Percentiles rank a stretch among this genome's conserved stretches.
These are phyloP conservation scores for Geranomyces michiganensis DNA, from an alignment of 192 early-diverging fungal genomes.

Conservation along the genomic window DNA sequence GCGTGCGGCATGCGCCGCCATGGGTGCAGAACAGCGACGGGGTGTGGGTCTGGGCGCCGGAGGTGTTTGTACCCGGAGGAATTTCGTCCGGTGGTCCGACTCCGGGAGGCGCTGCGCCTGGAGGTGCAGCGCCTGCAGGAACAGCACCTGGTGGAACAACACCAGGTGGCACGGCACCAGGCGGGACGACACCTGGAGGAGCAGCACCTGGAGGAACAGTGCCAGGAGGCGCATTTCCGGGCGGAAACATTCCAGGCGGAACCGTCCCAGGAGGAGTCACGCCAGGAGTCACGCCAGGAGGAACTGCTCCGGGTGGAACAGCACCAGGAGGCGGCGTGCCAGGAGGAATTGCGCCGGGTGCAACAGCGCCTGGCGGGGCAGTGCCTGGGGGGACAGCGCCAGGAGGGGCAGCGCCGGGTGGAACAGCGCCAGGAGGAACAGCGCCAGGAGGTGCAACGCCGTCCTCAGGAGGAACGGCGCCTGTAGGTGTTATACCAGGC, in stretches of 20 bases:
- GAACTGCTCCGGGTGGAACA: not conserved
- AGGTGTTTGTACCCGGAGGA: not conserved
- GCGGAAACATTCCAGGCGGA: not conserved
- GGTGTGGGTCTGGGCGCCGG: not conserved
- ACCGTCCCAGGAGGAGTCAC: not conserved
- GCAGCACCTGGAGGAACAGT: conserved; percentile 1
- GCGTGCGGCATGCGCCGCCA: not conserved
- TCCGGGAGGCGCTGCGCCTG: not conserved
- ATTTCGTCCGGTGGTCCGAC: not conserved
- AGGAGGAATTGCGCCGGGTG: not conserved
- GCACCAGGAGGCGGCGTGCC: not conserved
- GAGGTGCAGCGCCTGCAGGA: not conserved
- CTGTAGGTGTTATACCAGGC: too few relatives aligned
- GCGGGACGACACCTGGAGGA: not conserved
- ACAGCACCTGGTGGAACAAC: conserved; percentile 4
- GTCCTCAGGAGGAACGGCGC: too few relatives aligned
- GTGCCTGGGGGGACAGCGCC: not conserved
- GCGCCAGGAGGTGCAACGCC: too few relatives aligned
- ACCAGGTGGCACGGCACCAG: not conserved
- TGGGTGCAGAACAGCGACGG: not conserved
- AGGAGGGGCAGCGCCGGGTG: not conserved
- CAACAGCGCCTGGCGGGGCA: not conserved
- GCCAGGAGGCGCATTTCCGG: not conserved
- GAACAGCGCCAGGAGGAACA: not conserved
- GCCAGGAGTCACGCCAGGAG: not conserved